Percentiles rank a stretch among this genome's conserved stretches.
phyloP scores from a whole-genome alignment of 768 basidiomycete genomes.

The Polyporus arcularius region DNA sequence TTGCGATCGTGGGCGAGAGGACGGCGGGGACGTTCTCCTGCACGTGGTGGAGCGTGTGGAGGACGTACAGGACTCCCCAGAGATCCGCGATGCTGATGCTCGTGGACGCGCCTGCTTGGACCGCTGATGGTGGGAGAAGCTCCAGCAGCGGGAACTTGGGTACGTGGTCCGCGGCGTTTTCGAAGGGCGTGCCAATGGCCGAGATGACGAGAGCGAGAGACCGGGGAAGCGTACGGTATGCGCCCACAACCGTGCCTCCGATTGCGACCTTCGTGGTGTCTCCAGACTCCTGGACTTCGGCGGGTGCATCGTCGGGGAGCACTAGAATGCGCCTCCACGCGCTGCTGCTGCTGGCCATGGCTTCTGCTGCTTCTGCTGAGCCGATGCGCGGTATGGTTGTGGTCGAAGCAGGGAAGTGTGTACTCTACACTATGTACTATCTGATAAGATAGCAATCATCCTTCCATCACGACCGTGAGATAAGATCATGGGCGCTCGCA shows the following conservation, averaged over 20 bases:
- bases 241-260: constrained; percentile 12
- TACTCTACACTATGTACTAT: neutral
- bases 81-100: constrained; percentile 32
- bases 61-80: constrained; percentile 44
- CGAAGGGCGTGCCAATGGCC: constrained; percentile 18
- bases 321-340: constrained; percentile 10
- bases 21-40: constrained; percentile 44
- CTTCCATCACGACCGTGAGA: neutral
- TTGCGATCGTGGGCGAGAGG: constrained; percentile 31
- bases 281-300: constrained; percentile 2
- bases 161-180: constrained; percentile 17
- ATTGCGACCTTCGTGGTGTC: constrained; percentile 15
- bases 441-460: constrained; percentile 3
- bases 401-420: too few species aligned
- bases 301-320: constrained; percentile 16
- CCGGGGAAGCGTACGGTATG: constrained; percentile 19
- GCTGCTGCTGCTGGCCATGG: neutral
- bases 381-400: too few species aligned
- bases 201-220: constrained; percentile 18
- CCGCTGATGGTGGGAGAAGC: constrained; percentile 8
- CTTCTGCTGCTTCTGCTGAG: neutral
- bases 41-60: constrained; percentile 40
- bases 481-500: neutral
- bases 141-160: constrained; percentile 20
- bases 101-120: constrained; percentile 3